Evolutionary conservation across 108 stramenopile species (phyloP).

Genomic region (Nannochloropsis salina): DNA sequence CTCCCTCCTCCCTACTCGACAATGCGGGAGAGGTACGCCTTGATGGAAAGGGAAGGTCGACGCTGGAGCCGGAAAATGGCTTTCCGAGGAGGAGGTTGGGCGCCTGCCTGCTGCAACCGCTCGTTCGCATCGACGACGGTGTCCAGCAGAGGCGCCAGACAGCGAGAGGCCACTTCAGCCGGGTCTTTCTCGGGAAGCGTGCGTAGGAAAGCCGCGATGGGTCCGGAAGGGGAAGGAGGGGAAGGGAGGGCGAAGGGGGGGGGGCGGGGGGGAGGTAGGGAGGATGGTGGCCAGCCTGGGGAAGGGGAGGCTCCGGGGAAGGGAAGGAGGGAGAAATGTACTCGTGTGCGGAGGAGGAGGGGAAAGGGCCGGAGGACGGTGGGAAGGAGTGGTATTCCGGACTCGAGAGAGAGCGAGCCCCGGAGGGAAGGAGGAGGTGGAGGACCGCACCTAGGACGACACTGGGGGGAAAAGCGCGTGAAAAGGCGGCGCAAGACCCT

Average conservation of each 20-base stretch:
- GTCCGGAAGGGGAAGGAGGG: not conserved
- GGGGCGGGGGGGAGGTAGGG: not conserved
- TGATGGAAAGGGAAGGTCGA: not conserved
- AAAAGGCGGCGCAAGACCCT: too few relatives aligned
- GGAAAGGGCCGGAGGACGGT: not conserved
- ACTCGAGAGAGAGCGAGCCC: not conserved
- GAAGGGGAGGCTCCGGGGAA: not conserved
- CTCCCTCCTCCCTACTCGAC: not conserved
- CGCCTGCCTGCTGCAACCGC: not conserved
- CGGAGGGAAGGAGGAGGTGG: not conserved
- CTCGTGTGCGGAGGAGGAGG: not conserved
- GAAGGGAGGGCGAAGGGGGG: constrained; percentile 9
- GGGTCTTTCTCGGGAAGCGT: not conserved
- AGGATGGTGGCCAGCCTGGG: not conserved
- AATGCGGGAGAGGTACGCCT: not conserved
- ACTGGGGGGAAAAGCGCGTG: not conserved
- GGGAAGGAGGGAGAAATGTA: not conserved
- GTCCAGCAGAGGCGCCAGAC: not conserved
- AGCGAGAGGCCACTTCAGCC: not conserved
- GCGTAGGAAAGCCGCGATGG: not conserved
- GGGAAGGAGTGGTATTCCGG: not conserved
- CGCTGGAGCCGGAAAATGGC: not conserved
- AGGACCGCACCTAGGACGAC: not conserved
- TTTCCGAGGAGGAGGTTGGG: not conserved
- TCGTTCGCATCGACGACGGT: not conserved